A percentile compares a stretch with the other conserved stretches of the same genome.
Evolutionary conservation across 345 rosid genomes (phyloP).

Genomic region (Mallotus nudiflorus): DNA sequence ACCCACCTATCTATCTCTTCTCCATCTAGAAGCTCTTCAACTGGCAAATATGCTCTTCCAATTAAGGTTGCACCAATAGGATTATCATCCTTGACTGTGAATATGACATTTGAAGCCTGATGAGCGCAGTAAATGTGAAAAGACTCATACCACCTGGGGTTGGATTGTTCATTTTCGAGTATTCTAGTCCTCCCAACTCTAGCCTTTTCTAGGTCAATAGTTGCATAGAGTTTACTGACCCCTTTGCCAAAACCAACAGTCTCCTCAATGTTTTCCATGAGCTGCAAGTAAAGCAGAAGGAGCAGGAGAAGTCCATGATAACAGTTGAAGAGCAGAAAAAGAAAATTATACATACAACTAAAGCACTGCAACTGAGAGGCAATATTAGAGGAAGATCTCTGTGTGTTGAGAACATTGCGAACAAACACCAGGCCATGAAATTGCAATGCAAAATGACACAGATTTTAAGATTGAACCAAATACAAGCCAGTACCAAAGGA

Average conservation of each 20-base stretch:
- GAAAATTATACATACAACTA: neutral
- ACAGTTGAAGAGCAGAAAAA: neutral
- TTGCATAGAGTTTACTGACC: constrained; percentile 67
- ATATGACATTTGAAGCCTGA: constrained; percentile 70
- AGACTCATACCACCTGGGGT: constrained; percentile 85
- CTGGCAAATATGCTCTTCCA: constrained; percentile 84
- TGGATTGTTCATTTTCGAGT: constrained; percentile 52
- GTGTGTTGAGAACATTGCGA: neutral
- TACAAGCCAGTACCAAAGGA: neutral
- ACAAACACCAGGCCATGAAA: neutral
- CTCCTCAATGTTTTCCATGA: constrained; percentile 73
- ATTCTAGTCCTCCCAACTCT: constrained; percentile 90
- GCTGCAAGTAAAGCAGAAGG: constrained; percentile 39
- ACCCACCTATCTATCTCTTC: constrained; percentile 92
- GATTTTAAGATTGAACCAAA: neutral
- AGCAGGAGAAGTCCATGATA: neutral
- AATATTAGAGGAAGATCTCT: neutral
- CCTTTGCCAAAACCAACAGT: constrained; percentile 86
- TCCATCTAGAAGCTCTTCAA: constrained; percentile 63
- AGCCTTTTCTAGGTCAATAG: constrained; percentile 85
- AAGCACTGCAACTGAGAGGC: constrained; percentile 3
- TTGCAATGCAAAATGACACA: neutral
- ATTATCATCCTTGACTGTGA: constrained; percentile 87
- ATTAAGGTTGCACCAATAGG: constrained; percentile 89
- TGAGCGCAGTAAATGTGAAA: constrained; percentile 95